Percentiles rank a stretch among this genome's conserved stretches.
Conservation (phyloP, 2,329 filamentous ascomycete genomes). For the Talaromyces piceae region DNA sequence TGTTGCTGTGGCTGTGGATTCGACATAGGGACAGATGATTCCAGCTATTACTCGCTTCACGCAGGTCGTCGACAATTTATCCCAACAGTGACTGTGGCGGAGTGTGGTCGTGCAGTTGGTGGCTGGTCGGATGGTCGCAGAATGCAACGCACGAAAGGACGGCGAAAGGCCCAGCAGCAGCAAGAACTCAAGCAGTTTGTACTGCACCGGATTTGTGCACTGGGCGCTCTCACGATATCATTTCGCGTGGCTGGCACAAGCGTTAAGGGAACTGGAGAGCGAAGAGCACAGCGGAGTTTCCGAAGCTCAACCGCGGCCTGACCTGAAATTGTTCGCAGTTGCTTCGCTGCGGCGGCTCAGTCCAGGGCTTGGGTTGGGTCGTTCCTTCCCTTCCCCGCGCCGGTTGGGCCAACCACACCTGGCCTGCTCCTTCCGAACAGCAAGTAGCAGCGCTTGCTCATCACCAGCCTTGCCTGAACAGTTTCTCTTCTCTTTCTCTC, state of each 20-base stretch:
- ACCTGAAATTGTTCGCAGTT: not conserved
- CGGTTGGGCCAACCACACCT: not conserved
- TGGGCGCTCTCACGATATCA: slow-evolving; percentile 2
- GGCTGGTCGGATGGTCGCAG: not conserved
- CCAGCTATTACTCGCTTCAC: not conserved
- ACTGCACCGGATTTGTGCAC: slow-evolving; percentile 36
- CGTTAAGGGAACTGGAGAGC: not conserved
- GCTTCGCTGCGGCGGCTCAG: not conserved
- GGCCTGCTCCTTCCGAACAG: not conserved
- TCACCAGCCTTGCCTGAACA: not conserved
- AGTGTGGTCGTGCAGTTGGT: not conserved
- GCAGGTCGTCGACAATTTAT: not conserved
- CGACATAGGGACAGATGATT: slow-evolving; percentile 24
- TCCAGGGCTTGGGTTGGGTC: not conserved
- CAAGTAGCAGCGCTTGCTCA: no score
- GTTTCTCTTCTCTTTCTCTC: not conserved
- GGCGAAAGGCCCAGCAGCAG: slow-evolving; percentile 40
- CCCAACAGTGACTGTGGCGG: not conserved
- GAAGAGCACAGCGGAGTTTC: not conserved
- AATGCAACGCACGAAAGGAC: slow-evolving; percentile 25
- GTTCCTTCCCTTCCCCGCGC: slow-evolving; percentile 1
- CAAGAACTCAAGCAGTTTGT: slow-evolving; percentile 40
- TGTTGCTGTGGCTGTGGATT: slow-evolving; percentile 34
- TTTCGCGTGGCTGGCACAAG: not conserved
- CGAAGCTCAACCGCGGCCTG: not conserved